These are phyloP conservation scores for Nevesoporus exiguus DNA, from an alignment of 768 basidiomycete species.

Conservation along the genomic window DNA sequence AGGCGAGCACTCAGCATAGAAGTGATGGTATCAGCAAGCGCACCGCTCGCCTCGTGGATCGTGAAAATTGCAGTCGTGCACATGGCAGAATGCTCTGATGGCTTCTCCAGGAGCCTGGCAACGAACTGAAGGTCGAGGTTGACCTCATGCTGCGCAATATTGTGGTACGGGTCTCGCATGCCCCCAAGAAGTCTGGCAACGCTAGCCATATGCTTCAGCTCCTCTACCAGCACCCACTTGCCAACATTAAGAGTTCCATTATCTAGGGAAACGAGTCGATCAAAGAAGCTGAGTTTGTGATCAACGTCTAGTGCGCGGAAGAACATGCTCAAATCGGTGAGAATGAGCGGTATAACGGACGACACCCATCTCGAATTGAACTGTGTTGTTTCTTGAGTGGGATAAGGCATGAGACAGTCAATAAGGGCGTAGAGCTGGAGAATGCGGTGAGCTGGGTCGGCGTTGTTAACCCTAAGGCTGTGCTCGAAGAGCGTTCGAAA, in stretches of 20 bases:
- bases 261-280: constrained; percentile 56
- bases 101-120: constrained; percentile 39
- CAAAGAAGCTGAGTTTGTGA: constrained; percentile 49
- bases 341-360: constrained; percentile 52
- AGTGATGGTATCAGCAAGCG: constrained; percentile 42
- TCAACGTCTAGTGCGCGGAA: constrained; percentile 55
- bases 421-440: constrained; percentile 55
- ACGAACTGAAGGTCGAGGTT: constrained; percentile 49
- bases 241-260: constrained; percentile 22
- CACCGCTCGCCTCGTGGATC: constrained; percentile 40
- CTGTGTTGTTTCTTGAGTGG: constrained; percentile 20
- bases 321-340: constrained; percentile 54
- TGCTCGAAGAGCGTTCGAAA: constrained; percentile 56
- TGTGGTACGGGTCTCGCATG: constrained; percentile 33
- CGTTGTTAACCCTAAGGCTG: constrained; percentile 34
- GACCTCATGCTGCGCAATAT: constrained; percentile 47
- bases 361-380: constrained; percentile 47
- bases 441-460: constrained; percentile 57
- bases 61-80: constrained; percentile 40
- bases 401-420: constrained; percentile 51
- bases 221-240: constrained; percentile 69
- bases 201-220: constrained; percentile 49
- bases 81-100: constrained; percentile 42
- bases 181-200: constrained; percentile 37
- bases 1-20: constrained; percentile 47